Conservation (phyloP, 805 yeast species). For the Wickerhamiella slavikovae region DNA sequence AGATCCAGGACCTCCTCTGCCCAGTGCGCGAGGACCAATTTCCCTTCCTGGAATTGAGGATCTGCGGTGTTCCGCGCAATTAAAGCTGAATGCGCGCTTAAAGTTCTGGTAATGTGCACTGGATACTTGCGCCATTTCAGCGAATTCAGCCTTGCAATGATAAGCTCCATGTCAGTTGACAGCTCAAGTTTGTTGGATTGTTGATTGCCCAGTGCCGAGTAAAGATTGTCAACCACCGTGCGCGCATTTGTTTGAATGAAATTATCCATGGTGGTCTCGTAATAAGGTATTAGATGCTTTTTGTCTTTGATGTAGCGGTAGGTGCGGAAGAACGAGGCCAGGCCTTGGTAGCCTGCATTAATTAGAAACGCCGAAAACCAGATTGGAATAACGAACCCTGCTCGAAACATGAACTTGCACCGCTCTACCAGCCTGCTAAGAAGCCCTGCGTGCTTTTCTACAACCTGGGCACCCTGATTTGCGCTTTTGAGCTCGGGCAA, state of each 20-base stretch:
- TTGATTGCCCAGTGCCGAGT: slow-evolving; percentile 7
- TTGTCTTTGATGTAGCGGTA: slow-evolving; percentile 1
- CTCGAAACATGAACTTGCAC: no score
- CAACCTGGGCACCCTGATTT: neutral
- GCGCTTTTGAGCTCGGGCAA: slow-evolving; percentile 7
- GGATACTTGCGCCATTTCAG: slow-evolving; percentile 55
- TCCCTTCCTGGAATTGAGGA: slow-evolving; percentile 46
- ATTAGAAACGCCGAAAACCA: slow-evolving; percentile 40
- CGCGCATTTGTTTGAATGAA: slow-evolving; percentile 11
- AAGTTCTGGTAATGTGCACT: slow-evolving; percentile 41
- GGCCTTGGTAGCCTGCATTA: slow-evolving; percentile 22
- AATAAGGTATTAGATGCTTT: slow-evolving; percentile 11
- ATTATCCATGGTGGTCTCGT: slow-evolving; percentile 1
- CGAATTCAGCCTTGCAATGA: slow-evolving; percentile 35
- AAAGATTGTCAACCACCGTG: slow-evolving; percentile 10
- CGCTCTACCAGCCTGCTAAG: slow-evolving; percentile 14
- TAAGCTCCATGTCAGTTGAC: slow-evolving; percentile 25
- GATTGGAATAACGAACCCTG: slow-evolving; percentile 36
- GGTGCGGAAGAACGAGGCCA: slow-evolving; percentile 21
- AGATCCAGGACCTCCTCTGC: slow-evolving; percentile 23
- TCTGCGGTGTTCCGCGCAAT: slow-evolving; percentile 41
- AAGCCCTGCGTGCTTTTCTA: neutral
- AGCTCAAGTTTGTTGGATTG: slow-evolving; percentile 5
- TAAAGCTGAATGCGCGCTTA: slow-evolving; percentile 63
- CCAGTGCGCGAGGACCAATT: slow-evolving; percentile 45